Percentiles rank a stretch among this genome's conserved stretches.
phyloP scores from a whole-genome alignment of 2,329 filamentous ascomycete genomes.

The Fusarium sambucinum region DNA sequence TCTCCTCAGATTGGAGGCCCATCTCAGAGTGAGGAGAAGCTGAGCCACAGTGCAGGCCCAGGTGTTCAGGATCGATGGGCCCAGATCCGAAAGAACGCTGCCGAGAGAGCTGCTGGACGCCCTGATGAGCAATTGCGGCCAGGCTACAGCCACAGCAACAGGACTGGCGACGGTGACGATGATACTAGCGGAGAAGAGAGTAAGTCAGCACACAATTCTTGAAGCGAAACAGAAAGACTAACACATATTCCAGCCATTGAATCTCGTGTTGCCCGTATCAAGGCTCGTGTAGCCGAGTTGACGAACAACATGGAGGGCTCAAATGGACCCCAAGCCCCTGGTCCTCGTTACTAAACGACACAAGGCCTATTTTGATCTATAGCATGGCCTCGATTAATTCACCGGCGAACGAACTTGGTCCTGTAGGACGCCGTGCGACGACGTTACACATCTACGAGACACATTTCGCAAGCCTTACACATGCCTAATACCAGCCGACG shows the following conservation, averaged over 20 bases:
- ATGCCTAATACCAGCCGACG: conserved; percentile 46
- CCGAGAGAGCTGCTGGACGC: conserved; percentile 77
- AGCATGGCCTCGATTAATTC: conserved; percentile 28
- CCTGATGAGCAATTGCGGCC: conserved; percentile 73
- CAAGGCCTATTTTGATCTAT: neutral
- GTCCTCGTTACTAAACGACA: conserved; percentile 36
- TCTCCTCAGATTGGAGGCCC: conserved; percentile 45
- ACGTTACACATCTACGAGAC: conserved; percentile 40
- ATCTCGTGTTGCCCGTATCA: conserved; percentile 95
- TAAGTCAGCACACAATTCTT: conserved; percentile 63
- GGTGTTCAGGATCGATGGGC: conserved; percentile 84
- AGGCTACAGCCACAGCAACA: conserved; percentile 68
- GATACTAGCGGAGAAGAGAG: conserved; percentile 97
- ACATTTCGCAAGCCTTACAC: conserved; percentile 39
- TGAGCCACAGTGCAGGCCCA: conserved; percentile 51
- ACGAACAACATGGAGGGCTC: conserved; percentile 83
- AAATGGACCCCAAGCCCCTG: conserved; percentile 51
- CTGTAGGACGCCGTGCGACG: conserved; percentile 31
- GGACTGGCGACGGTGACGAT: conserved; percentile 75
- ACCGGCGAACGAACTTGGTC: conserved; percentile 19
- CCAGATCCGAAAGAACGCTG: conserved; percentile 94
- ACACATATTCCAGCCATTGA: conserved; percentile 79
- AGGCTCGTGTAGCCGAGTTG: conserved; percentile 93
- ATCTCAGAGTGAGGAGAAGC: conserved; percentile 51
- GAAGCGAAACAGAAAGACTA: conserved; percentile 27